Percentiles rank a stretch among this genome's conserved stretches.
These are phyloP conservation scores for Erythrobasidium yunnanense DNA, from an alignment of 768 basidiomycete species.

Conservation along the genomic window DNA sequence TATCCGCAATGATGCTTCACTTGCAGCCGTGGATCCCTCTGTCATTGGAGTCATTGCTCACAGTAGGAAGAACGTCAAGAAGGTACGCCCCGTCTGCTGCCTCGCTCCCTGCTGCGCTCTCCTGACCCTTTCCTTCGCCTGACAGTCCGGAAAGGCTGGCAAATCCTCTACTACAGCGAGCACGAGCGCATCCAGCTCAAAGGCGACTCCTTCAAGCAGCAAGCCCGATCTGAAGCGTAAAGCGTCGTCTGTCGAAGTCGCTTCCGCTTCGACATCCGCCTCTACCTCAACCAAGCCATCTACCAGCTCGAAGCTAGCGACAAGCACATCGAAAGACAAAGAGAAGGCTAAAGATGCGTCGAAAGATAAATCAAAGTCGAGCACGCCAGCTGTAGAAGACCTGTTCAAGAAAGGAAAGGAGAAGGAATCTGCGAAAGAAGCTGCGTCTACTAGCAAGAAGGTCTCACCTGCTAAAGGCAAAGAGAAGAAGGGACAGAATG, in stretches of 20 bases:
- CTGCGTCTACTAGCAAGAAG: neutral
- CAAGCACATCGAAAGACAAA: neutral
- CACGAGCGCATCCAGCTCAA: neutral
- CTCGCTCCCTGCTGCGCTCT: no score
- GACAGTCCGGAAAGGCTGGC: neutral
- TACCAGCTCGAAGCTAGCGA: neutral
- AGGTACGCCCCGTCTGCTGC: no score
- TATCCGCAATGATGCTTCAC: neutral
- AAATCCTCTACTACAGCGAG: neutral
- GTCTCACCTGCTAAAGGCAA: neutral
- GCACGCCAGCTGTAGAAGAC: neutral
- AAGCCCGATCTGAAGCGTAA: constrained; percentile 24
- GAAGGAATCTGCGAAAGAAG: neutral
- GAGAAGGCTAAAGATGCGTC: neutral
- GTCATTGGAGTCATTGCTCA: constrained; percentile 10
- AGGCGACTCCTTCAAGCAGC: neutral
- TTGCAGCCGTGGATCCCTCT: neutral
- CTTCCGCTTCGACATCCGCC: neutral
- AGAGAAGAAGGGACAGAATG: neutral
- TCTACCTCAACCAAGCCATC: neutral
- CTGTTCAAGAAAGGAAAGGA: neutral
- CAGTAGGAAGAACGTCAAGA: neutral
- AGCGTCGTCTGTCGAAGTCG: neutral
- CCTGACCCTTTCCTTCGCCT: neutral
- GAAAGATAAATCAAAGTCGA: neutral